Base-by-base conservation (phyloP, 805 yeast species). In the Myxozyma lipomycoides region DNA sequence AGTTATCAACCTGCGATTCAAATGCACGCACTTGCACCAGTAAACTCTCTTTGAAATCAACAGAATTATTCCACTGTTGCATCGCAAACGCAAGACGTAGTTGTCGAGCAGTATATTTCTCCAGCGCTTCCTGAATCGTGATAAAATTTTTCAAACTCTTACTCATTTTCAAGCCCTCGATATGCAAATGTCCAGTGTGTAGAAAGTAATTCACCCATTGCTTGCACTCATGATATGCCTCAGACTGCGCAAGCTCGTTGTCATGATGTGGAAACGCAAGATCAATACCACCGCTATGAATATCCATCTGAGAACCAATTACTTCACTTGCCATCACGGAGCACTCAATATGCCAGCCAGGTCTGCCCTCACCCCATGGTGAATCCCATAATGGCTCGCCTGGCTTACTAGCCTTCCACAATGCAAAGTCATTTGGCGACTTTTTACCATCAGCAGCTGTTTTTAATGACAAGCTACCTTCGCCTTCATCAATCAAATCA, bases 261-360 rank as follows among this genome's bases (percentile, higher is more conserved):
- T 93, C 99, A 70, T 93, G 99, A 68, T 93, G 99, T 2, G 99
- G 99, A 74, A 93, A 93, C 19, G 98, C 96, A 64, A 93, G 77
- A 71, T 93, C 98, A 48, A 93, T 81, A 59, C 98, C 98, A 51
- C 98, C 98, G 17, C 95, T 83, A 67, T 93, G 98, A 60, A 93
- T 87, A 69, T 93, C 98, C 77, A 93, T 85, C 52, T 76, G 75
- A 19, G 78, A 70, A 3, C 98, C 98, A 35, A 86, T 76, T 42
- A 90, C 77, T 60, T 89, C 95, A 46, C 89, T 78, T 1, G 98
- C 98, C 98, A 93, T 93, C 19, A 93, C 98, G 6, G 97, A 89
- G 77, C 98, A 93, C 71, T 93, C 98, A 67, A 93, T 93, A 68
- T 93, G 98, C 98, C 98, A 93, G 3, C 98, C 98, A 12, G 98